A percentile compares a stretch with the other conserved stretches of the same genome.
phyloP scores from a whole-genome alignment of 2,329 filamentous ascomycete genomes.

The Colletotrichum sp. region DNA sequence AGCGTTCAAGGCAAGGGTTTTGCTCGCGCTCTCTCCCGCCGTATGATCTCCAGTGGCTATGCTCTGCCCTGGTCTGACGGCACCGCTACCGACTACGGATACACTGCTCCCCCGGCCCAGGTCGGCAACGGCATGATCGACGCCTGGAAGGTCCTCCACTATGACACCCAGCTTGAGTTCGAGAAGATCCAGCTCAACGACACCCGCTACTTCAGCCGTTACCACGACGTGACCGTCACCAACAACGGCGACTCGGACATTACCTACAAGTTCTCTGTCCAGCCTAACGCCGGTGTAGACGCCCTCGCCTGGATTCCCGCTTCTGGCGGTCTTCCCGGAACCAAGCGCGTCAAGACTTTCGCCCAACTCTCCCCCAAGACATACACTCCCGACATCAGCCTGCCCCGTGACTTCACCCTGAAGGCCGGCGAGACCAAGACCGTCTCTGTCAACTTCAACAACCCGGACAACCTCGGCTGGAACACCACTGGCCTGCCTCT shows the following conservation, averaged over 20 bases:
- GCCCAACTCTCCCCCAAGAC: slow-evolving; percentile 25
- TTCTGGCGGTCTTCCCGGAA: neutral
- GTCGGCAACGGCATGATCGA: slow-evolving; percentile 48
- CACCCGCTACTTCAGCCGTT: slow-evolving; percentile 41
- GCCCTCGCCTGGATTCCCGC: slow-evolving; percentile 27
- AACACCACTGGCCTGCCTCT: slow-evolving; percentile 30
- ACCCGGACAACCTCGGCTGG: slow-evolving; percentile 29
- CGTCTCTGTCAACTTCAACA: slow-evolving; percentile 29
- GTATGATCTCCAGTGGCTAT: slow-evolving; percentile 38
- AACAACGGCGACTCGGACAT: slow-evolving; percentile 39
- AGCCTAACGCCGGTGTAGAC: slow-evolving; percentile 41
- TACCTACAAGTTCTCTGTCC: slow-evolving; percentile 34
- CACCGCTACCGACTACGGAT: slow-evolving; percentile 25
- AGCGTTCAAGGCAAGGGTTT: slow-evolving; percentile 32
- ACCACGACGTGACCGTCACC: slow-evolving; percentile 33
- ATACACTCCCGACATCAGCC: slow-evolving; percentile 15
- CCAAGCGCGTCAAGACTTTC: slow-evolving; percentile 24
- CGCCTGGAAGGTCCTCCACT: slow-evolving; percentile 44
- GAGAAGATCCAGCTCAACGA: slow-evolving; percentile 50
- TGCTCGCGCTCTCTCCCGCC: slow-evolving; percentile 31
- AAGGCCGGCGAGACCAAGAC: slow-evolving; percentile 29
- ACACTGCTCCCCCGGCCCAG: slow-evolving; percentile 38
- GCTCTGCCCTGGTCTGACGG: slow-evolving; percentile 35
- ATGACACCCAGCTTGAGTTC: slow-evolving; percentile 41
- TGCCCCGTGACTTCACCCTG: slow-evolving; percentile 28